Evolutionary conservation across 2,329 filamentous ascomycete genomes (phyloP).

Genomic region (Ascocoryne sarcoides): DNA sequence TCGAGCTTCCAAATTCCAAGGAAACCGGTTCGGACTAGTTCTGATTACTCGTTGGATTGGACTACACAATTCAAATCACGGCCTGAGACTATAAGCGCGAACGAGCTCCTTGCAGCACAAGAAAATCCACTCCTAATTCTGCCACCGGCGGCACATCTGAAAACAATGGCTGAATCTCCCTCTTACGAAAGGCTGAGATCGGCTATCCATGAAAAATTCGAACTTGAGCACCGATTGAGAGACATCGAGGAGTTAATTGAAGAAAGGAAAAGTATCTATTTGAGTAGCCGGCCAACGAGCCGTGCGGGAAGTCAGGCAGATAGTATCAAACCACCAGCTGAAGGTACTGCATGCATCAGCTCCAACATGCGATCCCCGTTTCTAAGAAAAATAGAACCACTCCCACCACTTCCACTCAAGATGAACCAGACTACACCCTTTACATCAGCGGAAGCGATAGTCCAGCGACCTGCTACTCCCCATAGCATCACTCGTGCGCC

Average conservation of each 20-base stretch:
- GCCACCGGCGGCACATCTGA: constrained; percentile 21
- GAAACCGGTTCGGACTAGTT: constrained; percentile 25
- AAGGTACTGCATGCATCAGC: constrained; percentile 13
- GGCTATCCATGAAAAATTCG: constrained; percentile 33
- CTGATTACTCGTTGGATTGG: constrained; percentile 19
- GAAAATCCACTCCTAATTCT: constrained; percentile 18
- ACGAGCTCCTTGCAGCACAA: constrained; percentile 20
- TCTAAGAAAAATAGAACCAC: constrained; percentile 36
- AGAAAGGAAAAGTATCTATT: constrained; percentile 51
- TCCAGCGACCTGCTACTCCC: constrained; percentile 29
- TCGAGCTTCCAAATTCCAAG: constrained; percentile 24
- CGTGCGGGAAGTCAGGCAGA: constrained; percentile 17
- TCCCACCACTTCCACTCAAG: constrained; percentile 40
- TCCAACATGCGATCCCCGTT: background rate
- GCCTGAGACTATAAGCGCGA: constrained; percentile 18
- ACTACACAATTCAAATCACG: constrained; percentile 15
- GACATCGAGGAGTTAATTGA: constrained; percentile 49
- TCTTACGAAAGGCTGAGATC: constrained; percentile 26
- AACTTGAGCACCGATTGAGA: constrained; percentile 48
- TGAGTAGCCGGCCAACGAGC: constrained; percentile 26
- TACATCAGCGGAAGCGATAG: constrained; percentile 32
- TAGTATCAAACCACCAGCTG: constrained; percentile 22
- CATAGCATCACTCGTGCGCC: constrained; percentile 31
- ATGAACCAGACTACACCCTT: constrained; percentile 12
- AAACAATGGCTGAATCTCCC: constrained; percentile 24